Percentiles rank a stretch among this genome's conserved stretches.
These are phyloP conservation scores for Clarkia xantiana DNA, from an alignment of 345 rosid genomes.

Conservation along the genomic window DNA sequence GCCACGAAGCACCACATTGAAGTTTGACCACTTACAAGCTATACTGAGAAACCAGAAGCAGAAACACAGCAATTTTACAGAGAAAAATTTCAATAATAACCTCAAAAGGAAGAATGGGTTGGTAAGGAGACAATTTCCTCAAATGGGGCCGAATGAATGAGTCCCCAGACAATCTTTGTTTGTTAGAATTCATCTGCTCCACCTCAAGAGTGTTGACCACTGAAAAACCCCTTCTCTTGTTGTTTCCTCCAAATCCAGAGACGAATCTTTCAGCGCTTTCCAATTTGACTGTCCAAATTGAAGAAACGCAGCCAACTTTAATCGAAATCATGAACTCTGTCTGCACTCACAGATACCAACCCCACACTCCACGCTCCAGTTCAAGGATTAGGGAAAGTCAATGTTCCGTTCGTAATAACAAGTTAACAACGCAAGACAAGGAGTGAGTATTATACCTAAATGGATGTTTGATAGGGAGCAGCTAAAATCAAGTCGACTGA, in stretches of 20 bases:
- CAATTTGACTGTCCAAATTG: conserved; percentile 21
- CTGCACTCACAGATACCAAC: too few relatives aligned
- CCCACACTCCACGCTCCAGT: too few relatives aligned
- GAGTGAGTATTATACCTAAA: too few relatives aligned
- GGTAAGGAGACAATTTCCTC: conserved; percentile 66
- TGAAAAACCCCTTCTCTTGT: conserved; percentile 19
- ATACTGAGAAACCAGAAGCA: not conserved
- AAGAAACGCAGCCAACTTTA: conserved; percentile 21
- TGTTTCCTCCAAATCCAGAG: conserved; percentile 17
- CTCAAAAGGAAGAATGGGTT: conserved; percentile 92
- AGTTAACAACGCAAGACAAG: too few relatives aligned
- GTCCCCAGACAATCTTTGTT: conserved; percentile 38
- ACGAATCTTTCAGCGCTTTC: conserved; percentile 14
- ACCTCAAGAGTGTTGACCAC: conserved; percentile 33
- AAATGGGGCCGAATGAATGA: conserved; percentile 76
- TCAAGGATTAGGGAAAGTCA: too few relatives aligned
- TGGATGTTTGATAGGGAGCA: too few relatives aligned
- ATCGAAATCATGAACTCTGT: conserved; percentile 34
- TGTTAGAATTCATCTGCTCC: conserved; percentile 26
- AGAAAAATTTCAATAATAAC: conserved; percentile 15
- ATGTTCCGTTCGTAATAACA: too few relatives aligned
- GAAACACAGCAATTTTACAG: not conserved
- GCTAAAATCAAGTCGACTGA: too few relatives aligned
- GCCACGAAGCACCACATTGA: too few relatives aligned
- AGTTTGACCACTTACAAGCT: too few relatives aligned